Evolutionary conservation across 1,139 yeast genomes (phyloP).

Genomic region (Schwanniomyces etchellsii): DNA sequence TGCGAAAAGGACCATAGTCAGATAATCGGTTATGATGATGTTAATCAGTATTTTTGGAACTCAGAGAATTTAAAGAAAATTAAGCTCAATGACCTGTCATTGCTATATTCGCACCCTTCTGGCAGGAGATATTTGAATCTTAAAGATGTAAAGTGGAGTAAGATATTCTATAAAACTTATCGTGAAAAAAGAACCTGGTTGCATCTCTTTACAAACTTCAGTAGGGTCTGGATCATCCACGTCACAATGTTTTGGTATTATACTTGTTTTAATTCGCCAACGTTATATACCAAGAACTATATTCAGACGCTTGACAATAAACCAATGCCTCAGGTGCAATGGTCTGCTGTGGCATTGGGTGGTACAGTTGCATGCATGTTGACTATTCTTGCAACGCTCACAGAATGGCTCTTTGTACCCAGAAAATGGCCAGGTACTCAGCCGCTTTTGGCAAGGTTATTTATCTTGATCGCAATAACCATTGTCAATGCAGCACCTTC

Average conservation of each 20-base stretch:
- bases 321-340: conserved; percentile 58
- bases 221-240: conserved; percentile 60
- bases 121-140: conserved; percentile 43
- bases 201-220: conserved; percentile 52
- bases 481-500: conserved; percentile 56
- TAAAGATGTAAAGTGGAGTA: conserved; percentile 54
- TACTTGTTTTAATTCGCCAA: conserved; percentile 48
- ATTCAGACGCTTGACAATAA: conserved; percentile 51
- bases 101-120: conserved; percentile 39
- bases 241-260: conserved; percentile 56
- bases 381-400: conserved; percentile 55
- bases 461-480: conserved; percentile 38
- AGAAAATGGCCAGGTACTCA: conserved; percentile 65
- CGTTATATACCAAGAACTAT: conserved; percentile 57
- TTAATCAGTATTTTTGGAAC: conserved; percentile 83
- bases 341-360: conserved; percentile 65
- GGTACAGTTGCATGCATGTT: conserved; percentile 65
- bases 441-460: conserved; percentile 37
- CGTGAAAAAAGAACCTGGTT: conserved; percentile 60
- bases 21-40: conserved; percentile 80
- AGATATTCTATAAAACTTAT: conserved; percentile 66
- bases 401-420: conserved; percentile 65
- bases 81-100: conserved; percentile 31
- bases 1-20: conserved; percentile 62
- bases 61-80: conserved; percentile 54